phyloP scores from a whole-genome alignment of 2,329 filamentous ascomycete genomes.

The Ciborinia camelliae region DNA sequence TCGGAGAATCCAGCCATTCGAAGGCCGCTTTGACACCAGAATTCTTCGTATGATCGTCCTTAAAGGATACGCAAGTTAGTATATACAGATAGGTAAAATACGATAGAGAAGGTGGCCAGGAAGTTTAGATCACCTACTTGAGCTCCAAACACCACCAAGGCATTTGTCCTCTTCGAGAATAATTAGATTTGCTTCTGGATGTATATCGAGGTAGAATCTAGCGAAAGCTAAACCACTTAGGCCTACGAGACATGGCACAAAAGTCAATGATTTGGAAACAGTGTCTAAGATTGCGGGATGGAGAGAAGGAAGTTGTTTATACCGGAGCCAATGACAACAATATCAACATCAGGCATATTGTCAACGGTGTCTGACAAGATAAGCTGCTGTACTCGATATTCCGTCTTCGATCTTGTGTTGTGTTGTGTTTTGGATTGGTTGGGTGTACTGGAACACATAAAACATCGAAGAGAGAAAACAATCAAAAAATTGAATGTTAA shows the following conservation, averaged over 20 bases:
- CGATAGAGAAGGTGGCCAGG: background rate
- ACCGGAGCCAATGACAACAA: constrained; percentile 4
- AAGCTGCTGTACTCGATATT: background rate
- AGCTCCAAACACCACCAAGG: constrained; percentile 19
- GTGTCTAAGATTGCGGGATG: background rate
- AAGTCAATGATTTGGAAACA: background rate
- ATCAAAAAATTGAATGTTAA: background rate
- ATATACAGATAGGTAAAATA: background rate
- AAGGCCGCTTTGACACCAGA: constrained; percentile 37
- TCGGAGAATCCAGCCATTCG: constrained; percentile 37
- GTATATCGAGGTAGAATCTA: constrained; percentile 23
- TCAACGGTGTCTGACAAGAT: background rate
- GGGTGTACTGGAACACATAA: background rate
- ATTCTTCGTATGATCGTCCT: constrained; percentile 34
- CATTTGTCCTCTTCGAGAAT: constrained; percentile 22
- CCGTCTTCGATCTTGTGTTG: background rate
- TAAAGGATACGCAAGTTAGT: background rate
- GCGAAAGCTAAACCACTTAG: constrained; percentile 21
- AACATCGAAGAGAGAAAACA: background rate
- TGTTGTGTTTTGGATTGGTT: background rate
- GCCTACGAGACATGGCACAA: background rate
- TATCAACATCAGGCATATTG: background rate
- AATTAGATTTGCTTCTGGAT: constrained; percentile 20
- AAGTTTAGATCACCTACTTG: background rate
- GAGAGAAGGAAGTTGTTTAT: background rate